A percentile compares a stretch with the other conserved stretches of the same genome.
Evolutionary conservation across 805 yeast genomes (phyloP).

Genomic region (Metschnikowia amazonensis): DNA sequence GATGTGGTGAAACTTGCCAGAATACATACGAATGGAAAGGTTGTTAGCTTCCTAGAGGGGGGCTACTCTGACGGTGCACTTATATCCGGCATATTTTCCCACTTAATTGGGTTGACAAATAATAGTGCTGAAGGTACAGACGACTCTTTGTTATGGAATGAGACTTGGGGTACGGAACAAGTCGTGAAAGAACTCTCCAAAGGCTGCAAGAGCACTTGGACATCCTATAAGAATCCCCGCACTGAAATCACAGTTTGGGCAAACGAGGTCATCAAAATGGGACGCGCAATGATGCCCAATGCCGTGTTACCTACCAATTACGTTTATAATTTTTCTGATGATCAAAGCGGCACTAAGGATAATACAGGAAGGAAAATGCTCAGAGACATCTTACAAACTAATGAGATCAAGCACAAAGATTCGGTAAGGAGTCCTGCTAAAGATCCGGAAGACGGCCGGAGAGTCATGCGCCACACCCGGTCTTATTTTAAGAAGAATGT

Average conservation of each 20-base stretch:
- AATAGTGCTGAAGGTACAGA: slow-evolving; percentile 25
- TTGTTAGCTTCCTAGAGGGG: slow-evolving; percentile 74
- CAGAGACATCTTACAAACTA: slow-evolving; percentile 25
- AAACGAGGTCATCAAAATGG: slow-evolving; percentile 58
- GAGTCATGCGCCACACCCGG: slow-evolving; percentile 35
- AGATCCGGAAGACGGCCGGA: slow-evolving; percentile 30
- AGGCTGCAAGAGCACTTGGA: slow-evolving; percentile 69
- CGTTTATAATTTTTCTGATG: slow-evolving; percentile 27
- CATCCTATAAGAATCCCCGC: slow-evolving; percentile 51
- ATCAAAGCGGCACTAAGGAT: slow-evolving; percentile 2
- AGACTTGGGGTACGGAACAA: slow-evolving; percentile 59
- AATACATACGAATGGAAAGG: slow-evolving; percentile 54
- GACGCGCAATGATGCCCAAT: slow-evolving; percentile 59
- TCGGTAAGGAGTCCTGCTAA: slow-evolving; percentile 19
- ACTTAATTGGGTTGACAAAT: slow-evolving; percentile 64
- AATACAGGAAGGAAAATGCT: slow-evolving; percentile 28
- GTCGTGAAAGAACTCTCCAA: slow-evolving; percentile 62
- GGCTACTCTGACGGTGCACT: slow-evolving; percentile 84
- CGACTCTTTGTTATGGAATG: slow-evolving; percentile 47
- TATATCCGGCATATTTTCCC: slow-evolving; percentile 74
- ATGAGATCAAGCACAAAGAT: slow-evolving; percentile 7
- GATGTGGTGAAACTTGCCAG: slow-evolving; percentile 71
- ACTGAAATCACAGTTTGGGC: slow-evolving; percentile 57
- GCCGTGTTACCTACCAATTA: slow-evolving; percentile 38
- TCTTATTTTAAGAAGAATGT: slow-evolving; percentile 32